Conservation (phyloP, 164 flowering plant genomes). For the Vitis riparia region DNA sequence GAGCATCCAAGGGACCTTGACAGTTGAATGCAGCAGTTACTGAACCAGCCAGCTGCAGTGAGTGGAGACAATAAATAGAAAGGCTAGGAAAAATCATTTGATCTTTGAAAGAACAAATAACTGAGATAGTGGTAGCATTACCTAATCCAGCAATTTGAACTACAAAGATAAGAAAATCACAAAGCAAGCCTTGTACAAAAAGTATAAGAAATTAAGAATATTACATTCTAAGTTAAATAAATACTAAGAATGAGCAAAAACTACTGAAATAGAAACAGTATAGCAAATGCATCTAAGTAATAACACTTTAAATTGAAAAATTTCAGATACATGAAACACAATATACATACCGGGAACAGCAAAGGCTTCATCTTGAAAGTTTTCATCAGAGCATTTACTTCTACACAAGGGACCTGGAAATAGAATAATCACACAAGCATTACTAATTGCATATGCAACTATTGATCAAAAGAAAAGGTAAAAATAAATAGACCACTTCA, state of each 20-base stretch:
- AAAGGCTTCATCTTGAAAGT: slow-evolving; percentile 94
- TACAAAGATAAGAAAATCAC: no score
- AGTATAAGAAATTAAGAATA: no score
- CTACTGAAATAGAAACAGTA: background rate
- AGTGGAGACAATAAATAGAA: slow-evolving; percentile 11
- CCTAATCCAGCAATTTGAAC: no score
- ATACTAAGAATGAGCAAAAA: background rate
- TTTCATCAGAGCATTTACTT: slow-evolving; percentile 92
- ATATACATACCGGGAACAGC: slow-evolving; percentile 73
- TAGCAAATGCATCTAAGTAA: background rate
- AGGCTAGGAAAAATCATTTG: background rate
- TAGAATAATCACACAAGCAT: slow-evolving; percentile 3
- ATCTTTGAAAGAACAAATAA: background rate
- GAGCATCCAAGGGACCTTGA: slow-evolving; percentile 97
- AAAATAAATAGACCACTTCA: background rate
- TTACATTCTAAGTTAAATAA: no score
- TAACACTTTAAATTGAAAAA: background rate
- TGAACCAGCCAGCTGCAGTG: slow-evolving; percentile 87
- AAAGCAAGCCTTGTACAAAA: no score
- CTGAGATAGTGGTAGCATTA: no score
- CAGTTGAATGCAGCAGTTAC: slow-evolving; percentile 93
- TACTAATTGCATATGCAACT: slow-evolving; percentile 6
- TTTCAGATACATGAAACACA: background rate
- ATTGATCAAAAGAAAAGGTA: background rate
- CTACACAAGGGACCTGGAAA: slow-evolving; percentile 86